phyloP scores from a whole-genome alignment of 2,329 filamentous ascomycete species.

The Calonectria fujianensis region DNA sequence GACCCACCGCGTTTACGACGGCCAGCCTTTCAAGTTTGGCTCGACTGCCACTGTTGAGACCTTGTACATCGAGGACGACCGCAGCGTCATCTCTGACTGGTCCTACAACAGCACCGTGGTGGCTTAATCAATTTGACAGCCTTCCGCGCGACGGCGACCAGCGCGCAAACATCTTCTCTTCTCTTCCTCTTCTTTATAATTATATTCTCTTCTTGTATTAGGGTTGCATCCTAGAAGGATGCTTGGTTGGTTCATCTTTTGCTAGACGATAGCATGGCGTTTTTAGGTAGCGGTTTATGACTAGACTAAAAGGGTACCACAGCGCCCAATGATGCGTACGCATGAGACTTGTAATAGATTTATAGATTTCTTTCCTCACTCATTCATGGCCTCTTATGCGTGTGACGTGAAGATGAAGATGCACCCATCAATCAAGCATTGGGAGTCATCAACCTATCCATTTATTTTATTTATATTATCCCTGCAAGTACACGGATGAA shows the following conservation, averaged over 20 bases:
- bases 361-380: slow-evolving; percentile 17
- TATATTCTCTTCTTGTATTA: background rate
- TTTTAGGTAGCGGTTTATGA: slow-evolving; percentile 6
- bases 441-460: background rate
- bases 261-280: slow-evolving; percentile 10
- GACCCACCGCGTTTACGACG: background rate
- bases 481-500: no score
- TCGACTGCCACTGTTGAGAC: background rate
- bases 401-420: background rate
- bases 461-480: background rate
- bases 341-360: slow-evolving; percentile 13
- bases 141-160: background rate
- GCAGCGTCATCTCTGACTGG: slow-evolving; percentile 16
- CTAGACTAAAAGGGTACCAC: slow-evolving; percentile 5
- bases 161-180: background rate
- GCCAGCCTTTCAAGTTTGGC: background rate
- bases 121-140: background rate
- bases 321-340: slow-evolving; percentile 2
- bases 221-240: slow-evolving; percentile 3
- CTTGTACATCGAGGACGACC: slow-evolving; percentile 14
- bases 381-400: background rate
- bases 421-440: background rate
- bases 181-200: background rate
- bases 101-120: slow-evolving; percentile 2
- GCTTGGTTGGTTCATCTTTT: background rate